Evolutionary conservation across 306 rosid species (phyloP), one percentile per base, ranked within the genome.

Genomic region (Acacia melanoxylon): DNA sequence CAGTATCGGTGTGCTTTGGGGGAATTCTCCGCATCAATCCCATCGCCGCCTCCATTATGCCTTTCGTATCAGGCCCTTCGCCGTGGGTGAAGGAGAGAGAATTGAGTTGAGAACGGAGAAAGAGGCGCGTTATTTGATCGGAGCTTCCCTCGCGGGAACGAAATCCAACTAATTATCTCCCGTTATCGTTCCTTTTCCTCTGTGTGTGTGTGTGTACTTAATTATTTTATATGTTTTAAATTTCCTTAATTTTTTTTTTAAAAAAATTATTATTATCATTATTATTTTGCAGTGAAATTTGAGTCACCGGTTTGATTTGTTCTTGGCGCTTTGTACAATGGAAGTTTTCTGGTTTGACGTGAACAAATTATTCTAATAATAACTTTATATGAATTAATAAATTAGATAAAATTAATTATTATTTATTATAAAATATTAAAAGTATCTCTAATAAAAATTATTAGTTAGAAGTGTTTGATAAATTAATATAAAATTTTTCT

Each of bases 21-120:
- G 98, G 98, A 72, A 93, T 88, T 86, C 99, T 77, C 56, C 99
- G 78, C 99, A 93, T 90, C 94, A 93, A 86, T 83, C 97, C 98
- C 97, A 95, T 90, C 31, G 98, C 99, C 71, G 97, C 99, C 70
- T 95, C 97, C 99, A 95, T 95, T 61, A 24, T 56, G 69, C 33
- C 51, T 41, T 24, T 46, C 35, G 48, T 40, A 67, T 4, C 9
- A 16, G 61, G 11, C 25, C 72, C 15, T 37, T 66, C 71, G 8
- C n/a, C 3, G 24, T 7, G 12, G 5, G 44, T 1, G 46, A 19
- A 2, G 2, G 46, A 68, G 49, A 24, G 63, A 56, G 63, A 56
- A 1, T 19, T 20, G 19, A n/a, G 48, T 20, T 20, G 51, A 68
- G 73, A 40, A 10, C 16, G 20, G 73, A 40, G 73, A 40, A 20